These are phyloP conservation scores for Monosporascus sp. DNA, from an alignment of 2,329 filamentous ascomycete species.

Conservation along the genomic window DNA sequence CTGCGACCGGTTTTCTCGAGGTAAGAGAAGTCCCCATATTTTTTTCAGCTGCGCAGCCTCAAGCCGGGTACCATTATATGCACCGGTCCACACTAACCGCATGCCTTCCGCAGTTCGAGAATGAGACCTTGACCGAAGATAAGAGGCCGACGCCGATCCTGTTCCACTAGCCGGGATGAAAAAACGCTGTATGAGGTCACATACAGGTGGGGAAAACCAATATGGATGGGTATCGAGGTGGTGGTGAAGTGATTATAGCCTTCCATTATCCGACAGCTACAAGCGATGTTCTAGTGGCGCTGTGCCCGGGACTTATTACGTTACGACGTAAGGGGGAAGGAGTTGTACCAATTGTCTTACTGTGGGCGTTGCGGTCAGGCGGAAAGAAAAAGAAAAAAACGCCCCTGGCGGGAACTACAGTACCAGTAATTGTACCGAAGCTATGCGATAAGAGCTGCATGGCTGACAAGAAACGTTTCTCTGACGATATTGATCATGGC, in stretches of 20 bases:
- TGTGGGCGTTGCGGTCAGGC: background rate
- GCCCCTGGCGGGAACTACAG: background rate
- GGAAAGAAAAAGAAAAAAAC: too few relatives aligned
- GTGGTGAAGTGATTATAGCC: background rate
- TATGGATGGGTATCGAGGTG: background rate
- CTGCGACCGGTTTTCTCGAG: conserved; percentile 79
- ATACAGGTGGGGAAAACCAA: too few relatives aligned
- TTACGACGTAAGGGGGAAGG: too few relatives aligned
- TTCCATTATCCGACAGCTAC: background rate
- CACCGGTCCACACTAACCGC: background rate
- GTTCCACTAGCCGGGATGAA: conserved; percentile 17
- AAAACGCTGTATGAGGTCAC: background rate
- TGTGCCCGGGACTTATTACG: background rate
- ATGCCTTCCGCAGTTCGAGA: conserved; percentile 20
- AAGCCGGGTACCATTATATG: conserved; percentile 8
- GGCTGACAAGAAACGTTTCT: background rate
- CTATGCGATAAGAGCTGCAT: background rate
- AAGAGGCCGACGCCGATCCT: conserved; percentile 12
- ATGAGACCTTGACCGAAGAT: conserved; percentile 16
- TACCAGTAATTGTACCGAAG: background rate
- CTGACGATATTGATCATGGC: background rate
- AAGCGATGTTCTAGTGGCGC: too few relatives aligned
- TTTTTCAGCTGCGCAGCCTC: background rate
- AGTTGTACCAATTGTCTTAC: background rate
- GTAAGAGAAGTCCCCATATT: conserved; percentile 38